phyloP scores from a whole-genome alignment of 352 stramenopile species.

The Globisporangium cylindrosporum region DNA sequence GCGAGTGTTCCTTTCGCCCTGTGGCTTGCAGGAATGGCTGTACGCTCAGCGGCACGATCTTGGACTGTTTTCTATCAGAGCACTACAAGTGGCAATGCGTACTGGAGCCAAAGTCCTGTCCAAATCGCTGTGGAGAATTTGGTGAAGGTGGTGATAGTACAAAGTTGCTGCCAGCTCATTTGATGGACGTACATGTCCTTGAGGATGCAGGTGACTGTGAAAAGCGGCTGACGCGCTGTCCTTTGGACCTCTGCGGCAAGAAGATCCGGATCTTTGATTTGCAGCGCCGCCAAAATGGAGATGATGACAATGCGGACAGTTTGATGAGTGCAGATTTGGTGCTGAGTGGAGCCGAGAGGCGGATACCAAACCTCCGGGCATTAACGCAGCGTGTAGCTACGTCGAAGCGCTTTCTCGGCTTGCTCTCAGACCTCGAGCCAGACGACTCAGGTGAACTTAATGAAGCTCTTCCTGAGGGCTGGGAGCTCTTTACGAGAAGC shows the following conservation, averaged over 20 bases:
- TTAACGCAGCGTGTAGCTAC: conserved; percentile 4
- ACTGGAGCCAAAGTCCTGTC: conserved; percentile 40
- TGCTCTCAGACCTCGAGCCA: neutral
- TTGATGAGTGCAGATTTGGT: conserved; percentile 24
- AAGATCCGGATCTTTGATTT: conserved; percentile 46
- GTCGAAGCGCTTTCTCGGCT: conserved; percentile 6
- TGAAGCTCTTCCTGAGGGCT: neutral
- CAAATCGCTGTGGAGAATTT: conserved; percentile 20
- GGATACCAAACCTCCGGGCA: conserved; percentile 7
- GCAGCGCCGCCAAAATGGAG: neutral
- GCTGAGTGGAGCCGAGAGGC: neutral
- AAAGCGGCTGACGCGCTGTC: conserved; percentile 36
- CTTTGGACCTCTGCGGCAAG: conserved; percentile 66
- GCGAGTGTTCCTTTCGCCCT: conserved; percentile 52
- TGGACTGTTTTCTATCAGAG: conserved; percentile 44
- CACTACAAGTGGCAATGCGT: conserved; percentile 75
- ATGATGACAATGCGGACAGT: neutral
- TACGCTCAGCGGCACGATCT: conserved; percentile 31
- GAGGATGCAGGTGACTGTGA: conserved; percentile 48
- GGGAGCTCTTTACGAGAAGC: conserved; percentile 2
- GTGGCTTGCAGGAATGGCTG: conserved; percentile 56
- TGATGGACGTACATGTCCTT: conserved; percentile 41
- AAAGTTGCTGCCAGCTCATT: conserved; percentile 21
- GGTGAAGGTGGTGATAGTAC: neutral
- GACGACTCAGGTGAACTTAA: neutral